Conservation (phyloP, 495 filamentous ascomycete genomes). For the Talaromyces stipitatus region DNA sequence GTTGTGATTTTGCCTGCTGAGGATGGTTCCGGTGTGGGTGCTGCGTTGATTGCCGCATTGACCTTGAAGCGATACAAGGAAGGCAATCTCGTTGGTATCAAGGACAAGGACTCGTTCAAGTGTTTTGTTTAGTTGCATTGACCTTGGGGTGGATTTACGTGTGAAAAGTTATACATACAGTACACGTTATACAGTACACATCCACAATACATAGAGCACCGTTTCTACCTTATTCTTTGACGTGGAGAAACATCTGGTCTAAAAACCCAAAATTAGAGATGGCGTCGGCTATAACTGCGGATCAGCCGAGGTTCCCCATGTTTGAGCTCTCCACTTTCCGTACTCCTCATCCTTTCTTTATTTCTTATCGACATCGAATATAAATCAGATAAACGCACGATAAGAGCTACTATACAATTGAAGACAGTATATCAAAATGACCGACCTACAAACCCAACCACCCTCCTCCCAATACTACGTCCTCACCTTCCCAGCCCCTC, state of each 20-base stretch:
- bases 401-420: not conserved
- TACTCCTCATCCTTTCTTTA: not conserved
- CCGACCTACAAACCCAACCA: constrained; percentile 19
- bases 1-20: constrained; percentile 81
- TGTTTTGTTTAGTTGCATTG: constrained; percentile 22
- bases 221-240: no score
- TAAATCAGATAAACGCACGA: not conserved
- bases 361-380: not conserved
- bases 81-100: constrained; percentile 72
- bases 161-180: not conserved
- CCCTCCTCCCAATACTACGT: constrained; percentile 27
- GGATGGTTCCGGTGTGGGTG: constrained; percentile 94
- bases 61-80: constrained; percentile 78
- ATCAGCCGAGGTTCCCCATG: not conserved
- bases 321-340: not conserved
- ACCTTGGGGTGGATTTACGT: not conserved
- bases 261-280: not conserved
- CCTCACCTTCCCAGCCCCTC: constrained; percentile 39
- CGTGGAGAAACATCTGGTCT: no score
- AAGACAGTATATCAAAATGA: not conserved
- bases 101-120: constrained; percentile 54
- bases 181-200: not conserved
- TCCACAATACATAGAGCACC: not conserved
- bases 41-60: constrained; percentile 87
- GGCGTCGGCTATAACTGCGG: not conserved